Evolutionary conservation across 2,329 filamentous ascomycete species (phyloP).

Genomic region (Rhynchosporium graminicola): DNA sequence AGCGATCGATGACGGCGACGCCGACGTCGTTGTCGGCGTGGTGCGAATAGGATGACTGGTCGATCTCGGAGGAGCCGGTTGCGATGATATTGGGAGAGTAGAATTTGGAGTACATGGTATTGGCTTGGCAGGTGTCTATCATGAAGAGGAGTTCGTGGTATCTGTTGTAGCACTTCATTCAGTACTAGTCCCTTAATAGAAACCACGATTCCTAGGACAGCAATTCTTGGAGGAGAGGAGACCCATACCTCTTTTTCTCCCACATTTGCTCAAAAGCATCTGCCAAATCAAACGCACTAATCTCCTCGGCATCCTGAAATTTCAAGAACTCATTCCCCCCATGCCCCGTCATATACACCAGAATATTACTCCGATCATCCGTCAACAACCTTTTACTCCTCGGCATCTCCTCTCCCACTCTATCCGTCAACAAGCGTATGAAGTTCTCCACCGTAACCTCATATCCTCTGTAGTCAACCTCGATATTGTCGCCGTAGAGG

Average conservation of each 20-base stretch:
- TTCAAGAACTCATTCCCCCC: slow-evolving; percentile 98
- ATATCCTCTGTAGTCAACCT: slow-evolving; percentile 97
- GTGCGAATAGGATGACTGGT: slow-evolving; percentile 95
- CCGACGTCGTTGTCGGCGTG: slow-evolving; percentile 98
- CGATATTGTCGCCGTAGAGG: slow-evolving; percentile 97
- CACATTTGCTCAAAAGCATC: slow-evolving; percentile 99
- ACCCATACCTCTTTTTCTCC: slow-evolving; percentile 84
- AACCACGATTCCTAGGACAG: not conserved
- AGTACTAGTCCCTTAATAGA: not conserved
- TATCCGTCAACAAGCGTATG: slow-evolving; percentile 90
- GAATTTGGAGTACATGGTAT: slow-evolving; percentile 98
- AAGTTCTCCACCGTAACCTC: slow-evolving; percentile 99
- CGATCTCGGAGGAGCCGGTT: slow-evolving; percentile 92
- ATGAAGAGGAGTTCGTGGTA: slow-evolving; percentile 99
- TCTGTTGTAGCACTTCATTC: slow-evolving; percentile 44
- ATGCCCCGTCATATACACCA: slow-evolving; percentile 99
- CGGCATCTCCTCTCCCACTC: slow-evolving; percentile 91
- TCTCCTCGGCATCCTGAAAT: slow-evolving; percentile 97
- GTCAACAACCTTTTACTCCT: slow-evolving; percentile 91
- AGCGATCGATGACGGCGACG: slow-evolving; percentile 96
- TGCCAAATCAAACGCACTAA: slow-evolving; percentile 91
- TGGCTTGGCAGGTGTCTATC: slow-evolving; percentile 99
- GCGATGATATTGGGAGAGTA: slow-evolving; percentile 98
- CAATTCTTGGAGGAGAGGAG: no score
- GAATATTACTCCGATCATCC: slow-evolving; percentile 92